Conservation (phyloP, 2,329 filamentous ascomycete species). For the Epichloe scottii region DNA sequence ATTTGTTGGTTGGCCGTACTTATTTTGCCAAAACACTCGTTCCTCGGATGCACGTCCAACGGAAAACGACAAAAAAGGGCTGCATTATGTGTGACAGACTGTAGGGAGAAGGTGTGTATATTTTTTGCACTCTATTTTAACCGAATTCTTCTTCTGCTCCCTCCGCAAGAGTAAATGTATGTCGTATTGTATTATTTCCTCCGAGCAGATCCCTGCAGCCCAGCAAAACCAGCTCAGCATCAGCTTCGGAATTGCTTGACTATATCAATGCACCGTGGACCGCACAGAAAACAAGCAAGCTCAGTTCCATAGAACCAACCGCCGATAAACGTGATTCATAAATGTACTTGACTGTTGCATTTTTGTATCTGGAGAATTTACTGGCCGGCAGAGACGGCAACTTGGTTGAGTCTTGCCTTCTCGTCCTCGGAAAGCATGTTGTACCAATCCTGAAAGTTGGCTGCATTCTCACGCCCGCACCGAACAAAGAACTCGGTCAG, state of each 20-base stretch:
- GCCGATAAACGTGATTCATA: no score
- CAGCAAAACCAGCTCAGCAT: background rate
- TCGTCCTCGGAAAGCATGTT: slow-evolving; percentile 41
- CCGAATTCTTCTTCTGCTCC: background rate
- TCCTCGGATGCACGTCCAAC: no score
- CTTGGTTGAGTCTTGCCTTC: slow-evolving; percentile 41
- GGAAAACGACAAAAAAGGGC: no score
- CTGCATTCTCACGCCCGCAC: slow-evolving; percentile 42
- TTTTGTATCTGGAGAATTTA: background rate
- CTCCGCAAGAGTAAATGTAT: background rate
- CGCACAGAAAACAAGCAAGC: background rate
- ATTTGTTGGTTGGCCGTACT: background rate
- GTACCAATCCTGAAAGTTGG: slow-evolving; percentile 45
- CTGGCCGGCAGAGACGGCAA: slow-evolving; percentile 22
- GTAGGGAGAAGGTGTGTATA: background rate
- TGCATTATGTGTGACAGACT: background rate
- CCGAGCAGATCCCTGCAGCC: no score
- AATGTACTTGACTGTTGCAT: background rate
- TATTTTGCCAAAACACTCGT: no score
- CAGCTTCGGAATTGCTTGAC: no score
- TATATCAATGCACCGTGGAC: no score
- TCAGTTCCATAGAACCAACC: background rate
- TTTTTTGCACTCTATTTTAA: background rate
- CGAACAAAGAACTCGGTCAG: slow-evolving; percentile 68
- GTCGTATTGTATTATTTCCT: background rate